phyloP scores from a whole-genome alignment of 2,329 filamentous ascomycete genomes.

The Hypoxylon rubiginosum region DNA sequence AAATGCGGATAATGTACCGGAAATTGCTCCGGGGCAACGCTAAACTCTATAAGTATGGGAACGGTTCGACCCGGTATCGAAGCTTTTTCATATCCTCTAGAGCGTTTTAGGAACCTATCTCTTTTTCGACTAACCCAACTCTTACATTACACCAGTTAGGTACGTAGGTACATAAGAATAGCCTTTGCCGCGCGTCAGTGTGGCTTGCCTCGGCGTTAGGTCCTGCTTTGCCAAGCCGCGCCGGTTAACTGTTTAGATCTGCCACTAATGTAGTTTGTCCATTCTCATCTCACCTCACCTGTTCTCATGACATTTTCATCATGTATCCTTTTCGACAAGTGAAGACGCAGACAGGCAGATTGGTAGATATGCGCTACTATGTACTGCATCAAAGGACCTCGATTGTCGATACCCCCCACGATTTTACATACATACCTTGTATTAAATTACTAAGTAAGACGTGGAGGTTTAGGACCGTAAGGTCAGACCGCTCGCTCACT shows the following conservation, averaged over 20 bases:
- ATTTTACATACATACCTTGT: neutral
- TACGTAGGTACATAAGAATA: neutral
- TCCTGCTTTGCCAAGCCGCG: conserved; percentile 8
- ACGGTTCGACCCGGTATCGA: conserved; percentile 5
- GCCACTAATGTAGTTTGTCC: conserved; percentile 6
- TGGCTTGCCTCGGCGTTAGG: neutral
- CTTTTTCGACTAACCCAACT: neutral
- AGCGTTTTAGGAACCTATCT: neutral
- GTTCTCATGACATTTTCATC: neutral
- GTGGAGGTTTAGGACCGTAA: neutral
- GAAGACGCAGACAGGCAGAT: neutral
- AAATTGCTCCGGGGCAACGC: conserved; percentile 17
- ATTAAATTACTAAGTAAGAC: neutral
- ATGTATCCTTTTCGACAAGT: neutral
- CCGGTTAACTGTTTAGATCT: conserved; percentile 8
- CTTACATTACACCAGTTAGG: neutral
- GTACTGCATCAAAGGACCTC: neutral
- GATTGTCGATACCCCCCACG: neutral
- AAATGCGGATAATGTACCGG: conserved; percentile 26
- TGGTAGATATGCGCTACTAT: neutral
- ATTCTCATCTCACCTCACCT: neutral
- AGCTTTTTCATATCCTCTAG: neutral
- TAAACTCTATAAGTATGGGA: conserved; percentile 3
- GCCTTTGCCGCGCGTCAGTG: neutral
- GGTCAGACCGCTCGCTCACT: neutral